Conservation (phyloP, 2,329 filamentous ascomycete genomes). For the Parastagonospora nodorum region DNA sequence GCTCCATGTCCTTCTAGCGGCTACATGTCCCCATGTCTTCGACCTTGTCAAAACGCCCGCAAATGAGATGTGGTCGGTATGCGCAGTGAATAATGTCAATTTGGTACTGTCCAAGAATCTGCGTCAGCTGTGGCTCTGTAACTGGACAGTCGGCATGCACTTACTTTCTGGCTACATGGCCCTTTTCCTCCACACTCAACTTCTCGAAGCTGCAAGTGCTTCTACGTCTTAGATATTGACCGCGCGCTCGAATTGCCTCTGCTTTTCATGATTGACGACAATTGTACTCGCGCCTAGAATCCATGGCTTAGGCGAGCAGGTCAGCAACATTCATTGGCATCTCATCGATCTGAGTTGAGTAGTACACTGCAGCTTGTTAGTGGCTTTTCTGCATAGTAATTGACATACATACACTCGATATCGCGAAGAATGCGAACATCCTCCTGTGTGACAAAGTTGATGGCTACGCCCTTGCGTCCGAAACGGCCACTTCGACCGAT, state of each 20-base stretch:
- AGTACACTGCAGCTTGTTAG: constrained; percentile 70
- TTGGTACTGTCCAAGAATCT: background rate
- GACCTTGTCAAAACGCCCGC: no score
- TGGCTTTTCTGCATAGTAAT: background rate
- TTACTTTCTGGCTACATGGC: constrained; percentile 39
- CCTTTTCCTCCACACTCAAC: constrained; percentile 43
- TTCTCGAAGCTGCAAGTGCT: constrained; percentile 24
- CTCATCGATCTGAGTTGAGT: constrained; percentile 96
- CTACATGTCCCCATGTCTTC: no score
- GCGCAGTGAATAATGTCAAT: background rate
- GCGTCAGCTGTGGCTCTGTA: background rate
- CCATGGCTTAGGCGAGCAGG: constrained; percentile 29
- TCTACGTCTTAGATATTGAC: background rate
- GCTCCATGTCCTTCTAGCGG: no score
- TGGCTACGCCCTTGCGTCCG: constrained; percentile 96
- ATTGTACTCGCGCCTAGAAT: background rate
- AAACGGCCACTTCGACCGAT: constrained; percentile 96
- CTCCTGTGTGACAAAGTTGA: constrained; percentile 99
- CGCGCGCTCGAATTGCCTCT: background rate
- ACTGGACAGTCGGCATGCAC: background rate
- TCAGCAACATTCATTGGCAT: constrained; percentile 88
- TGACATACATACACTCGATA: constrained; percentile 74
- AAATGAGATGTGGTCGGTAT: background rate
- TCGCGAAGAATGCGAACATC: constrained; percentile 97
- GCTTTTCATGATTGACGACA: background rate